Base-by-base conservation (phyloP, 352 stramenopile species). In the Achlya hypogyna region DNA sequence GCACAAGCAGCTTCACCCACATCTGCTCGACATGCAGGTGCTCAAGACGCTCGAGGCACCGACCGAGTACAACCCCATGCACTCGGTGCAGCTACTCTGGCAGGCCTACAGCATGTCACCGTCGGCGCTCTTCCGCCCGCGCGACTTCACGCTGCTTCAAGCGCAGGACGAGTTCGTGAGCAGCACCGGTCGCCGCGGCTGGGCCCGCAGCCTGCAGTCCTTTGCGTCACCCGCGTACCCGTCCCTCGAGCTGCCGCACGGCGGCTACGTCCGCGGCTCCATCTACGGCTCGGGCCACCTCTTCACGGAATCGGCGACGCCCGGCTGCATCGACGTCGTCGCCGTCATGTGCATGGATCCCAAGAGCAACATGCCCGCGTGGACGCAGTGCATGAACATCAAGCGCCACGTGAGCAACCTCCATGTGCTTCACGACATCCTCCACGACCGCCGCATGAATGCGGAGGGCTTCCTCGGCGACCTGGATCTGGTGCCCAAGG, bases 111-210 rank as follows among this genome's bases (percentile, higher is more conserved):
- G 31, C 49, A 56, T 56, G 49, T 10, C 49, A 16, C 49, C 49
- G 25, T 12, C 49, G 10, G 49, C 49, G 31, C 49, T 56, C 49
- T 56, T 56, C 31, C 49, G 49, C 25, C 49, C 49, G 25, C 82
- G 85, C 35, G 85, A 93, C 69, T 93, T 88, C 63, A 91, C 81
- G 69, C 89, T 79, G 62, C 67, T 93, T 27, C 83, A 93, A 73
- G 91, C 83, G 63, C 85, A 93, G 58, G 82, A 93, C 72, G 84
- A 89, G 74, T 93, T 93, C 53, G 84, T 87, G 4, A 84, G 91
- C 71, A 56, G 49, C 31, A 76, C 70, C 29, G 83, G 85, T 32
- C 78, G 83, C 63, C 87, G 88, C 64, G 85, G 85, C 8, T 93
- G 85, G 85, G 83, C 91, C 16, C 53, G 90, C 12, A 84, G 83